phyloP scores from a whole-genome alignment of 23 red algal species.

The Gracilaria gracilis region DNA sequence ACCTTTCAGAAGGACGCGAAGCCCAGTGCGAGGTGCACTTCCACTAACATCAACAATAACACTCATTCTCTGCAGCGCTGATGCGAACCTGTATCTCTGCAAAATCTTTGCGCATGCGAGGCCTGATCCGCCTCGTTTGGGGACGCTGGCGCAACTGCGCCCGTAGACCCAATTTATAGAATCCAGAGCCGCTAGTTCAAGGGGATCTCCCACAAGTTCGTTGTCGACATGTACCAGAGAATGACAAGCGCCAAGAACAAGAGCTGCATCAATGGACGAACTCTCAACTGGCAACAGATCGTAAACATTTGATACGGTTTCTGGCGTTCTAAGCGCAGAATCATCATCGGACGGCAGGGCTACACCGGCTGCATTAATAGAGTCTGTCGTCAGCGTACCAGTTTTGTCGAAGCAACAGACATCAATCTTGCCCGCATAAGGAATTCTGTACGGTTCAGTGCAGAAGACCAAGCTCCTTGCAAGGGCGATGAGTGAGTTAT shows the following conservation, averaged over 20 bases:
- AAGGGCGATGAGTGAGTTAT: constrained; percentile 86
- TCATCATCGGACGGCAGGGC: constrained; percentile 25
- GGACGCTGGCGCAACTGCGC: constrained; percentile 46
- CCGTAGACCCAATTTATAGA: constrained; percentile 79
- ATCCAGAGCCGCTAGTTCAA: constrained; percentile 85
- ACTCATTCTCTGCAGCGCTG: constrained; percentile 97
- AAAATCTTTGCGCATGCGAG: constrained; percentile 74
- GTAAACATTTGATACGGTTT: constrained; percentile 24
- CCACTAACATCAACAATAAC: constrained; percentile 83
- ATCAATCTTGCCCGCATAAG: constrained; percentile 95
- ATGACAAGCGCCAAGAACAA: constrained; percentile 93
- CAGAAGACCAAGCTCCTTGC: constrained; percentile 92
- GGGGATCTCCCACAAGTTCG: constrained; percentile 89
- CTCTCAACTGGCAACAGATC: constrained; percentile 50
- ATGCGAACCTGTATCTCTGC: constrained; percentile 83
- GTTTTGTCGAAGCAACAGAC: constrained; percentile 99
- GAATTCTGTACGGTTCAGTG: constrained; percentile 98
- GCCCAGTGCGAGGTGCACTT: constrained; percentile 12
- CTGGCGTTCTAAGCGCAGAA: not conserved
- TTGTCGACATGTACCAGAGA: constrained; percentile 85
- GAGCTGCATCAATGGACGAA: constrained; percentile 67
- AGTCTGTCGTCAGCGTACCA: constrained; percentile 92
- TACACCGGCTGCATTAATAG: constrained; percentile 74
- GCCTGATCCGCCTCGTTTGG: constrained; percentile 63
- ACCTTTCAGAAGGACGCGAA: constrained; percentile 87